Conservation (phyloP, 192 early-diverging fungal genomes). For the Paraglomus brasilianum region DNA sequence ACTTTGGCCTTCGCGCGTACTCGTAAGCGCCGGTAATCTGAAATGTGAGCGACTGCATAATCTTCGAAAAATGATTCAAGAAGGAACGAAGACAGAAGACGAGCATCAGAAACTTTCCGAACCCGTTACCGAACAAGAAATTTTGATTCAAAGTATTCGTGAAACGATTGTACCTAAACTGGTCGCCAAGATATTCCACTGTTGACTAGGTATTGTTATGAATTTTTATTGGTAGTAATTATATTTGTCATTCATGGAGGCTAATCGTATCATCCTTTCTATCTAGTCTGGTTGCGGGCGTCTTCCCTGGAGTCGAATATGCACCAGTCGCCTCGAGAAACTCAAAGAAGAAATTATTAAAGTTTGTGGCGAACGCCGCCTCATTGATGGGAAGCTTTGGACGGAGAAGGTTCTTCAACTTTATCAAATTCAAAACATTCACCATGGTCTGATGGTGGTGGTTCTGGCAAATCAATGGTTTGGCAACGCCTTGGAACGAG, state of each 20-base stretch:
- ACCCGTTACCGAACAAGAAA: conserved; percentile 77
- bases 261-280: conserved; percentile 27
- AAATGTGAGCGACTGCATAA: conserved; percentile 78
- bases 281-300: conserved; percentile 78
- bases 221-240: conserved; percentile 15
- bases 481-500: conserved; percentile 87
- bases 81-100: conserved; percentile 33
- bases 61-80: conserved; percentile 46
- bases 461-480: conserved; percentile 92
- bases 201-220: conserved; percentile 59
- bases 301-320: conserved; percentile 92
- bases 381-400: conserved; percentile 81
- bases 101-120: conserved; percentile 61
- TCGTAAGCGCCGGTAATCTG: conserved; percentile 98
- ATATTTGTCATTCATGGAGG: neutral
- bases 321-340: conserved; percentile 69
- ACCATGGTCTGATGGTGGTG: conserved; percentile 99
- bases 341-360: conserved; percentile 73
- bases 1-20: conserved; percentile 98
- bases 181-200: conserved; percentile 94
- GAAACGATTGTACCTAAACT: conserved; percentile 99
- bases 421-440: conserved; percentile 96
- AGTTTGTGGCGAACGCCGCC: conserved; percentile 72
- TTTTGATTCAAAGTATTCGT: conserved; percentile 94
- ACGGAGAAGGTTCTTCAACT: conserved; percentile 97